Conservation (phyloP, 306 rosid genomes). For the Hippophae rhamnoides region DNA sequence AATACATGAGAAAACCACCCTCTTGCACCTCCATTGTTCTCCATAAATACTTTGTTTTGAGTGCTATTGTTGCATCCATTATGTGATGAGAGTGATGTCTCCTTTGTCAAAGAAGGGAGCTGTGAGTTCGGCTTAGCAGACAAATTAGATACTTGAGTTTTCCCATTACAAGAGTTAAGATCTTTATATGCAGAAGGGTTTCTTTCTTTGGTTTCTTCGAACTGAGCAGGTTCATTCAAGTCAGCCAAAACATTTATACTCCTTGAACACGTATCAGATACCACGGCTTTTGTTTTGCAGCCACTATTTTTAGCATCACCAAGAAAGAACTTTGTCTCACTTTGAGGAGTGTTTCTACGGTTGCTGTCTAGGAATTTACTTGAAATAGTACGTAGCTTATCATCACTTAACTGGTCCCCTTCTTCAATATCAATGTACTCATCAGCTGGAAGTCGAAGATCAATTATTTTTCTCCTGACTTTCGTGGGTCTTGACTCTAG, state of each 20-base stretch:
- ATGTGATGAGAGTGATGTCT: slow-evolving; percentile 31
- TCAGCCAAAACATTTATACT: slow-evolving; percentile 60
- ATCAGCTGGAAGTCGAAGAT: slow-evolving; percentile 88
- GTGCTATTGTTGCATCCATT: slow-evolving; percentile 31
- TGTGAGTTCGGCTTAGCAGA: slow-evolving; percentile 34
- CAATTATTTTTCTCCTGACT: slow-evolving; percentile 66
- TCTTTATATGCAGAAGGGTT: slow-evolving; percentile 36
- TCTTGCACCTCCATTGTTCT: slow-evolving; percentile 41
- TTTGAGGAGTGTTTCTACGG: slow-evolving; percentile 30
- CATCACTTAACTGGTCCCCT: slow-evolving; percentile 56
- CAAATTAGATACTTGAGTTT: slow-evolving; percentile 35
- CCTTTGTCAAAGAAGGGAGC: slow-evolving; percentile 38
- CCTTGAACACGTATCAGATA: slow-evolving; percentile 34
- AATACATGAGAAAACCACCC: slow-evolving; percentile 13
- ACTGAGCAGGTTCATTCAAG: slow-evolving; percentile 68
- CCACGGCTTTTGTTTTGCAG: slow-evolving; percentile 34
- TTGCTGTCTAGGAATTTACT: slow-evolving; percentile 30
- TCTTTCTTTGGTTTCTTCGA: slow-evolving; percentile 67
- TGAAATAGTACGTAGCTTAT: slow-evolving; percentile 36
- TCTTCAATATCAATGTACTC: slow-evolving; percentile 71
- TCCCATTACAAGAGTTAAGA: slow-evolving; percentile 28
- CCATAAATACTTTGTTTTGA: slow-evolving; percentile 31
- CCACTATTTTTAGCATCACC: slow-evolving; percentile 31
- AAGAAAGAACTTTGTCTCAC: slow-evolving; percentile 28
- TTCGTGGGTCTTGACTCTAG: slow-evolving; percentile 70